Base-by-base conservation (phyloP, 805 yeast genomes). In the Blastobotrys attinorum region DNA sequence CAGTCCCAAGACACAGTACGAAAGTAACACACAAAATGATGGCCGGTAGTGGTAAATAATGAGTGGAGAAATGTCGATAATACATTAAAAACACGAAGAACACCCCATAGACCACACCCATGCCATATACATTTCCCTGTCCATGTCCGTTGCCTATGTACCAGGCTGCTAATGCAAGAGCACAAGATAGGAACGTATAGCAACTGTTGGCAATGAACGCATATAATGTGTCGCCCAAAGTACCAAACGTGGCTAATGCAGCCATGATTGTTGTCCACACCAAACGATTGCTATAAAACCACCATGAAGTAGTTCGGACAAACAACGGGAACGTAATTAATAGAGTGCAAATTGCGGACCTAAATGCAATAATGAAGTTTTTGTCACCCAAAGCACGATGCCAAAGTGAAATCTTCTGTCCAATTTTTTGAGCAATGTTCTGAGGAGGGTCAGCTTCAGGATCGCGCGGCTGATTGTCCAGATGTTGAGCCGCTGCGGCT, bases 131-230 rank as follows among this genome's bases (percentile, higher is more conserved):
- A 37, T 61, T 63, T 1, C 67, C 66, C 1, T 42, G 17, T 10
- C 67, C 66, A 13, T 45, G 42, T 2, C 65, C 65, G 2, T 61
- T 44, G 2, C 58, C 51, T 15, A 64, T 62, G 41, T 64, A 64
- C 67, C 67, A 64, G 3, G 49, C 57, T 3, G 59, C 58, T 57
- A 63, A 50, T 0, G 62, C 66, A 3, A 57, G 40, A 4, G 60
- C 41, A 23, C 61, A 51, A 2, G 65, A 66, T 27, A 55, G 31
- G 27, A 63, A 54, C 2, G 63, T 56, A 44, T 49, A 58, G 13
- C 52, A 37, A 8, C 61, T 38, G 21, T 61, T 54, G 15, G 53
- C 40, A 1, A 55, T 31, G 17, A 59, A 48, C 1, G 59, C 58
- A 33, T 60, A 60, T 1, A 57, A 36, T 5, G 61, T 58, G 46